phyloP scores from a whole-genome alignment of 2,329 filamentous ascomycete genomes.

The Epichloe hybrida region DNA sequence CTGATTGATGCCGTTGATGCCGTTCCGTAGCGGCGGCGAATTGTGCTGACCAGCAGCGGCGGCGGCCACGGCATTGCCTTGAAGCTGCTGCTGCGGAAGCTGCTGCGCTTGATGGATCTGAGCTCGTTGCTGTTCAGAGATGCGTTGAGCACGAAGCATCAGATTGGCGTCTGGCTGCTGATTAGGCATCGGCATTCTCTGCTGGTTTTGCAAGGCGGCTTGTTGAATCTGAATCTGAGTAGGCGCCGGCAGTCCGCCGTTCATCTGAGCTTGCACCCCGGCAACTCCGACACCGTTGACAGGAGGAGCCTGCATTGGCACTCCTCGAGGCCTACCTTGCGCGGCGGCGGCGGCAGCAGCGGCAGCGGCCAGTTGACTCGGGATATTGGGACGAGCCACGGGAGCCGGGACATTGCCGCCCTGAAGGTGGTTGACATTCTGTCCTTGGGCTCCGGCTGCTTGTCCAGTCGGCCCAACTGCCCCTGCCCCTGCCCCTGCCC shows the following conservation, averaged over 20 bases:
- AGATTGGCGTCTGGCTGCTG: constrained; percentile 37
- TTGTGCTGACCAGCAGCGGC: constrained; percentile 25
- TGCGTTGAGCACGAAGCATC: constrained; percentile 50
- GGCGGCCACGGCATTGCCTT: constrained; percentile 19
- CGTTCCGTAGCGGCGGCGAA: constrained; percentile 30
- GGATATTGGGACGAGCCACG: constrained; percentile 23
- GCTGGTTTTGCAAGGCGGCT: constrained; percentile 35
- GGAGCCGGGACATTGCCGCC: constrained; percentile 16
- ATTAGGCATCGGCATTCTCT: constrained; percentile 41
- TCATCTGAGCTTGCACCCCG: constrained; percentile 34
- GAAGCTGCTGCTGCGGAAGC: constrained; percentile 16
- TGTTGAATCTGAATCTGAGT: constrained; percentile 57
- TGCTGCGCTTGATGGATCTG: constrained; percentile 31
- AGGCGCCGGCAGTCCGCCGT: constrained; percentile 35
- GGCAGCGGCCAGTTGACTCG: constrained; percentile 30
- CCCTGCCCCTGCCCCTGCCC: constrained; percentile 8
- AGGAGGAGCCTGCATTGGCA: constrained; percentile 39
- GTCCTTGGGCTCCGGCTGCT: constrained; percentile 13
- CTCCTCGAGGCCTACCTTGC: constrained; percentile 37
- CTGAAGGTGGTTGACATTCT: constrained; percentile 16
- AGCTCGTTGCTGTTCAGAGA: constrained; percentile 51
- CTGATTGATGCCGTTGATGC: constrained; percentile 32
- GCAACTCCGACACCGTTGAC: constrained; percentile 35
- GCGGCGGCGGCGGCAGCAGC: constrained; percentile 24
- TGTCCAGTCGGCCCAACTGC: not conserved